Base-by-base conservation (phyloP, 805 yeast genomes). In the Wickerhamiella sorbophila region DNA sequence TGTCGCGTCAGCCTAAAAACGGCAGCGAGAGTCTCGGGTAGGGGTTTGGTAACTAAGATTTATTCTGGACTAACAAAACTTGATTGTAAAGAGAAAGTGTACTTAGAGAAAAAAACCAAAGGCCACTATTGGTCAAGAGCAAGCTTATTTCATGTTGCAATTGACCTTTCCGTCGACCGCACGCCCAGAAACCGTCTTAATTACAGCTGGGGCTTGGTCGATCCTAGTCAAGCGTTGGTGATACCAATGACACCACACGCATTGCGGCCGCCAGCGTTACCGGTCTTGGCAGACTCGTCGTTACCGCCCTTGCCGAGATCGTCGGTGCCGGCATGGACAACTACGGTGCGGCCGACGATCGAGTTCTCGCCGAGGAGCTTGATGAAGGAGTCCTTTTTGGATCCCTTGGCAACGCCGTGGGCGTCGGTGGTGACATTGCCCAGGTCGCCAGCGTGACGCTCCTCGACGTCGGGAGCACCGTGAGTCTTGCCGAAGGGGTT, bases 191-290 rank as follows among this genome's bases (percentile, higher is more conserved):
- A 24, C 6, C 29, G 10, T 24, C 10, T 24, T 12, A 8, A 5
- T 18, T 34, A 34, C 27, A 34, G 37, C 26, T 34, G 37, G 27
- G 37, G 17, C 20, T 20, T 34, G 5, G 16, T 21, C 27, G 24
- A 20, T 14, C 20, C 37, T 29, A 47, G 39, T 58, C 61, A 69
- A 53, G 71, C 61, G 40, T n/a, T n/a, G n/a, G 84, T 52, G 49
- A 79, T 56, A 51, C 96, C 96, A 70, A 87, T 86, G 59, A 87
- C 95, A 71, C 97, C 97, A 71, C 97, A 87, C 50, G 97, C 97
- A 54, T 91, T 83, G 77, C 97, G 86, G 53, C 80, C 87, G 64
- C 97, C 97, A 47, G 97, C 96, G 61, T 87, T 85, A 71, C 96
- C 96, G 53, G 95, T 86, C 71, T 80, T 85, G 68, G 81, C 74